Conservation (phyloP, 2,329 filamentous ascomycete genomes). For the Monilinia laxa region DNA sequence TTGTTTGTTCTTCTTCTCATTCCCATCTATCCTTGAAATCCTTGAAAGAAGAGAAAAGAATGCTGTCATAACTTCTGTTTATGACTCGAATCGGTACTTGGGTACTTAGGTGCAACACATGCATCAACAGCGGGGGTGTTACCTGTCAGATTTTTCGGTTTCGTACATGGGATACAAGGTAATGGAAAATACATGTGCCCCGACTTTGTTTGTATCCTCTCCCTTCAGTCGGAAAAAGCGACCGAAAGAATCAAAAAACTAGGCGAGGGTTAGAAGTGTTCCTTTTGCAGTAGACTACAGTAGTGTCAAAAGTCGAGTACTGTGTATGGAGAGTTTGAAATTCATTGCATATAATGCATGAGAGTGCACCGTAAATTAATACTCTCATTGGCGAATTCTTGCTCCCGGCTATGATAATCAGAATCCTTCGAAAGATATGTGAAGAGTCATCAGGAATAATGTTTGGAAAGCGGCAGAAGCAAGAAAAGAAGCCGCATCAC, state of each 20-base stretch:
- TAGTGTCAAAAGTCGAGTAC: constrained; percentile 17
- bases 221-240: not conserved
- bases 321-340: not conserved
- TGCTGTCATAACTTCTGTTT: not conserved
- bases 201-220: not conserved
- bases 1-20: not conserved
- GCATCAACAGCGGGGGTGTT: constrained; percentile 21
- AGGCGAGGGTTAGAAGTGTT: constrained; percentile 5
- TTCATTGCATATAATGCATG: constrained; percentile 19
- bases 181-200: constrained; percentile 9
- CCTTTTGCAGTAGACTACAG: constrained; percentile 13
- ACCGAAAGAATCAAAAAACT: not conserved
- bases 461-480: constrained; percentile 4
- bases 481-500: constrained; percentile 11
- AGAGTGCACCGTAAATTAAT: not conserved
- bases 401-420: not conserved
- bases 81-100: constrained; percentile 5
- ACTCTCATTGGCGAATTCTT: constrained; percentile 7
- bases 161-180: constrained; percentile 12
- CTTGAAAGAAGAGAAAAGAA: not conserved
- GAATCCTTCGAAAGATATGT: constrained; percentile 8
- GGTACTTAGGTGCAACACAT: not conserved
- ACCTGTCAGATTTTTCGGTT: constrained; percentile 17
- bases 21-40: not conserved
- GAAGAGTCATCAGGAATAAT: constrained; percentile 12